Evolutionary conservation across 495 filamentous ascomycete genomes (phyloP).

Genomic region (Aspergillus ellipticus): DNA sequence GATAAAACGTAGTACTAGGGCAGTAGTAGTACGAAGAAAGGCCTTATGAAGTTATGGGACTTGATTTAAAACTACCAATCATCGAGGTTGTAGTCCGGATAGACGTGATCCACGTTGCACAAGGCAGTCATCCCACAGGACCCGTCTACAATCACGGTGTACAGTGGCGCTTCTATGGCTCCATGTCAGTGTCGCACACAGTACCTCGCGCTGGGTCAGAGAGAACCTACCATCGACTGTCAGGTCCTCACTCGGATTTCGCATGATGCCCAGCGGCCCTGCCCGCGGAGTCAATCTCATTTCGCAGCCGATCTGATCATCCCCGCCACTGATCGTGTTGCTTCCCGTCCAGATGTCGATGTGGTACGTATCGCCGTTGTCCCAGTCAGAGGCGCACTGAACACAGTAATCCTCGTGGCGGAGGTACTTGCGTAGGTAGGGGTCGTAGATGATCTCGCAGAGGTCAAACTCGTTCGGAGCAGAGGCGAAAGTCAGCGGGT

Average conservation of each 20-base stretch:
- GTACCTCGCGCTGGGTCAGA: neutral
- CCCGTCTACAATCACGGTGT: conserved; percentile 2
- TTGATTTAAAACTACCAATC: conserved; percentile 5
- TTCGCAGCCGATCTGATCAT: conserved; percentile 34
- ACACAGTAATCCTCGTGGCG: conserved; percentile 32
- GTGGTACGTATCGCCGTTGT: conserved; percentile 21
- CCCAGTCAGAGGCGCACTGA: conserved; percentile 30
- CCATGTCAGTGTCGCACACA: neutral
- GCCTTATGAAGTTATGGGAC: neutral
- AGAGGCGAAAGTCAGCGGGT: conserved; percentile 46
- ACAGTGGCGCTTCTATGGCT: neutral
- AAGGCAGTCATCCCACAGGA: neutral
- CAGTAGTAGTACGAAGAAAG: neutral
- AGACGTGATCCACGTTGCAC: conserved; percentile 7
- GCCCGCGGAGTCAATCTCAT: conserved; percentile 24
- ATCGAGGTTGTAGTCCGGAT: neutral
- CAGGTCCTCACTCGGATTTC: conserved; percentile 1
- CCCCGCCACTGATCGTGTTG: conserved; percentile 24
- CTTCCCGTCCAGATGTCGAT: conserved; percentile 44
- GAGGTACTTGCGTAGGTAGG: conserved; percentile 41
- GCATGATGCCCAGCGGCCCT: conserved; percentile 1
- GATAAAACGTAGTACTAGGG: too few relatives aligned
- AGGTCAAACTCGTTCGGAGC: conserved; percentile 32
- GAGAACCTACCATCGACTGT: conserved; percentile 6
- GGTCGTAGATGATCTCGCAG: conserved; percentile 45